Evolutionary conservation across 768 basidiomycete genomes (phyloP).

Genomic region (Butyriboletus loyo): DNA sequence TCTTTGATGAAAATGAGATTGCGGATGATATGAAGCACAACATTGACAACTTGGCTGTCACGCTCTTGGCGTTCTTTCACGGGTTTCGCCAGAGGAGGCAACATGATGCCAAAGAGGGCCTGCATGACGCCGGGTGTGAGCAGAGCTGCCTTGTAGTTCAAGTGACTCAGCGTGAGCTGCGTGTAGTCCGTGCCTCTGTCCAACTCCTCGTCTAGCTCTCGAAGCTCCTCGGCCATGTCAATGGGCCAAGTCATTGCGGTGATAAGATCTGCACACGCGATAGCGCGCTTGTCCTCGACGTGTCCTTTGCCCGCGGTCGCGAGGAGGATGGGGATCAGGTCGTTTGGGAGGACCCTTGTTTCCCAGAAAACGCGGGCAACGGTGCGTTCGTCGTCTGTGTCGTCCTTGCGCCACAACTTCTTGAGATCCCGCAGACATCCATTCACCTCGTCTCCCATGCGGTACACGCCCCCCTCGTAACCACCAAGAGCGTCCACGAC

Average conservation of each 20-base stretch:
- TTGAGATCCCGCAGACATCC: slow-evolving; percentile 93
- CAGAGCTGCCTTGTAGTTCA: slow-evolving; percentile 80
- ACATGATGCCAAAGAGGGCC: slow-evolving; percentile 68
- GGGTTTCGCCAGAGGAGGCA: slow-evolving; percentile 75
- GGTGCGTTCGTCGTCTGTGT: slow-evolving; percentile 94
- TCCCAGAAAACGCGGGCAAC: slow-evolving; percentile 92
- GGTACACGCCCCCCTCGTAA: slow-evolving; percentile 60
- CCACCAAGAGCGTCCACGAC: slow-evolving; percentile 84
- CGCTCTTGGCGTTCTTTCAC: slow-evolving; percentile 67
- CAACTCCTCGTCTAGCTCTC: slow-evolving; percentile 79
- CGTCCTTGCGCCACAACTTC: slow-evolving; percentile 94
- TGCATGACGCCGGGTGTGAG: slow-evolving; percentile 66
- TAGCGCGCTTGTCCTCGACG: slow-evolving; percentile 79
- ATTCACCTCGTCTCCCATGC: slow-evolving; percentile 76
- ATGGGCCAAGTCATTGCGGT: slow-evolving; percentile 99
- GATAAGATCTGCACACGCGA: slow-evolving; percentile 84
- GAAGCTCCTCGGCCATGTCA: slow-evolving; percentile 89
- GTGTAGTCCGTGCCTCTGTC: slow-evolving; percentile 89
- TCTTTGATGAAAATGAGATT: slow-evolving; percentile 96
- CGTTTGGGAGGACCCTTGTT: slow-evolving; percentile 80
- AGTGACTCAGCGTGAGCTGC: slow-evolving; percentile 72
- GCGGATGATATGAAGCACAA: slow-evolving; percentile 84
- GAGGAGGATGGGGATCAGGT: slow-evolving; percentile 82
- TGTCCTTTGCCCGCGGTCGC: slow-evolving; percentile 74
- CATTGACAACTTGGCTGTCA: slow-evolving; percentile 83